Percentiles rank a stretch among this genome's conserved stretches.
Conservation (phyloP, 2,329 filamentous ascomycete genomes). For the Colletotrichum sp. region DNA sequence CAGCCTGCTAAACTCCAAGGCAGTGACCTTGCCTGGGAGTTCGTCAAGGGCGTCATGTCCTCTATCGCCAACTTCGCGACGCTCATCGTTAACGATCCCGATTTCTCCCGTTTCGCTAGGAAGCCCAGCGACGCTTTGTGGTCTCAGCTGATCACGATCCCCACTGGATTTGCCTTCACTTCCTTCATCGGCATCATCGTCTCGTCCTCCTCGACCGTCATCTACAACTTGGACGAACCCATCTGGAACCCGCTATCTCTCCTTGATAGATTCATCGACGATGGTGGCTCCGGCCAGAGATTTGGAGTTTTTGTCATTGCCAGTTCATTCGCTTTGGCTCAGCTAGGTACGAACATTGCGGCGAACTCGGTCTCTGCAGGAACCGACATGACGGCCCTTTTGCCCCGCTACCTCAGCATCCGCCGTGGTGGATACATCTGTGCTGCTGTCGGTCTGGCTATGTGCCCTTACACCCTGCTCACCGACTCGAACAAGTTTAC, state of each 20-base stretch:
- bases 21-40: conserved; percentile 76
- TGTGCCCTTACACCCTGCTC: conserved; percentile 87
- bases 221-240: conserved; percentile 63
- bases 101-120: conserved; percentile 82
- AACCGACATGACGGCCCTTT: conserved; percentile 80
- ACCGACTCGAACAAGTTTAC: conserved; percentile 81
- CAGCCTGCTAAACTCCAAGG: conserved; percentile 69
- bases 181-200: conserved; percentile 85
- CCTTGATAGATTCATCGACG: conserved; percentile 69
- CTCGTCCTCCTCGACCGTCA: conserved; percentile 72
- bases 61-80: conserved; percentile 91
- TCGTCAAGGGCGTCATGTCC: conserved; percentile 86
- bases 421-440: conserved; percentile 88
- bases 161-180: conserved; percentile 74
- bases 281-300: conserved; percentile 70
- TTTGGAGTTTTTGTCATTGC: conserved; percentile 80
- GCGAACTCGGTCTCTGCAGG: conserved; percentile 86
- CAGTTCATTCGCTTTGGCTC: conserved; percentile 74
- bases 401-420: conserved; percentile 83
- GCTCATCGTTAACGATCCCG: conserved; percentile 80
- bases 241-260: conserved; percentile 78
- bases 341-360: conserved; percentile 86
- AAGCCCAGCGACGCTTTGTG: conserved; percentile 79
- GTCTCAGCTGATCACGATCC: conserved; percentile 80
- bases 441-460: conserved; percentile 77